phyloP scores from a whole-genome alignment of 1,139 yeast species.

The Sugiyamaella paludigena region DNA sequence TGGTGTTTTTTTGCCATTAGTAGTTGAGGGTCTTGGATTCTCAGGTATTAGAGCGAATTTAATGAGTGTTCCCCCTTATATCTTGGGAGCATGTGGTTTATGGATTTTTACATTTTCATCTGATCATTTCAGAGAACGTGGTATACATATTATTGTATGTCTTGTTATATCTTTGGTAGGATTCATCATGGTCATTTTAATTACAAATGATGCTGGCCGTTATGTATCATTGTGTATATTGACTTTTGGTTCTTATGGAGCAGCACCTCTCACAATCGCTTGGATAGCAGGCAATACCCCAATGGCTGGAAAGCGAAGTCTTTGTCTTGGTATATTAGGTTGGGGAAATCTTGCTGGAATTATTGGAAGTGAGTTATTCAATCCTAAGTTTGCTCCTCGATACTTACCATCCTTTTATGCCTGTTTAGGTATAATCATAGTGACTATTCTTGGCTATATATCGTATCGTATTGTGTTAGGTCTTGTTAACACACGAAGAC shows the following conservation, averaged over 20 bases:
- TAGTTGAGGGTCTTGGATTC: constrained; percentile 4
- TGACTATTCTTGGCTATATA: constrained; percentile 9
- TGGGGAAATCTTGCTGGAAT: constrained; percentile 14
- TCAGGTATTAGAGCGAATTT: constrained; percentile 6
- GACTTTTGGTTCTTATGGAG: constrained; percentile 12
- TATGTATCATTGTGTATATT: constrained; percentile 10
- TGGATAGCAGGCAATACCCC: constrained; percentile 14
- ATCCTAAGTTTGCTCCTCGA: constrained; percentile 3
- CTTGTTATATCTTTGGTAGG: constrained; percentile 6
- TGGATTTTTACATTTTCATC: constrained; percentile 12
- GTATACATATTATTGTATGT: constrained; percentile 8
- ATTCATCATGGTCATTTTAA: constrained; percentile 9
- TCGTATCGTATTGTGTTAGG: constrained; percentile 5
- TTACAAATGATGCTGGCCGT: constrained; percentile 10
- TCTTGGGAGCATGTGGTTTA: constrained; percentile 7
- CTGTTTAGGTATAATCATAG: constrained; percentile 6
- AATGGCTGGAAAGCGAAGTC: constrained; percentile 8
- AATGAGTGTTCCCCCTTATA: constrained; percentile 9
- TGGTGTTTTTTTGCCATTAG: constrained; percentile 5
- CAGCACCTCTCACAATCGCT: constrained; percentile 14
- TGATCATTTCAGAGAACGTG: constrained; percentile 11
- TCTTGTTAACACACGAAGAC: constrained; percentile 2
- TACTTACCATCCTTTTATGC: constrained; percentile 4
- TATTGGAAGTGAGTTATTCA: constrained; percentile 11
- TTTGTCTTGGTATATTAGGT: constrained; percentile 12